phyloP scores from a whole-genome alignment of 2,329 filamentous ascomycete species.

The Xylaria multiplex region DNA sequence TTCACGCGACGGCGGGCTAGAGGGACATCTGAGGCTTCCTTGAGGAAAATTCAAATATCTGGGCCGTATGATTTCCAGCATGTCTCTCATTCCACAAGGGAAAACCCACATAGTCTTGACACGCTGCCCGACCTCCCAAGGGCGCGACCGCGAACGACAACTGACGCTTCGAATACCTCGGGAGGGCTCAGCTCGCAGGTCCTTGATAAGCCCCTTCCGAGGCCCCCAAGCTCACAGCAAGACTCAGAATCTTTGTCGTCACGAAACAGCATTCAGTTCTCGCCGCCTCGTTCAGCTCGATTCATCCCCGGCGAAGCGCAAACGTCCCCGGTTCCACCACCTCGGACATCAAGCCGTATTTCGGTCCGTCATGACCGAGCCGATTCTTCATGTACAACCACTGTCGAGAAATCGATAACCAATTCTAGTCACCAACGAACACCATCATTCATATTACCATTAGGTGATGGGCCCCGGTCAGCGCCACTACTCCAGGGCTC shows the following conservation, averaged over 20 bases:
- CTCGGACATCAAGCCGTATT: slow-evolving; percentile 65
- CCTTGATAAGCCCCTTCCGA: slow-evolving; percentile 42
- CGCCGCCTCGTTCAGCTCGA: slow-evolving; percentile 62
- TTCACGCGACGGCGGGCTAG: slow-evolving; percentile 61
- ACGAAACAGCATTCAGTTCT: slow-evolving; percentile 60
- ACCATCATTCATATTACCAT: slow-evolving; percentile 51
- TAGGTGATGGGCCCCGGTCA: slow-evolving; percentile 30
- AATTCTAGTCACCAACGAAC: slow-evolving; percentile 58
- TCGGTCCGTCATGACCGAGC: slow-evolving; percentile 57
- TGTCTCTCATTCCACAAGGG: slow-evolving; percentile 66
- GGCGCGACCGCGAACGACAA: slow-evolving; percentile 38
- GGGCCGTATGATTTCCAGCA: slow-evolving; percentile 75
- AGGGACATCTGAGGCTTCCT: slow-evolving; percentile 38
- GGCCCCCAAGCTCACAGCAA: slow-evolving; percentile 49
- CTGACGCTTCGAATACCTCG: slow-evolving; percentile 13
- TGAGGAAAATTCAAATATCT: slow-evolving; percentile 65
- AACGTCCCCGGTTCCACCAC: slow-evolving; percentile 58
- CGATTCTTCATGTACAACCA: slow-evolving; percentile 51
- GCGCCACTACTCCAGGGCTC: slow-evolving; percentile 23
- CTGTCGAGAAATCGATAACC: slow-evolving; percentile 57
- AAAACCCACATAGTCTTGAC: slow-evolving; percentile 57
- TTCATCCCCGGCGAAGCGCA: slow-evolving; percentile 55
- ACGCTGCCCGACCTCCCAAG: slow-evolving; percentile 58
- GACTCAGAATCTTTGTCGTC: slow-evolving; percentile 58
- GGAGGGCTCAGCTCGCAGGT: slow-evolving; percentile 17